Evolutionary conservation across 169 alveolate species (phyloP).

Genomic region (Cytauxzoon felis): DNA sequence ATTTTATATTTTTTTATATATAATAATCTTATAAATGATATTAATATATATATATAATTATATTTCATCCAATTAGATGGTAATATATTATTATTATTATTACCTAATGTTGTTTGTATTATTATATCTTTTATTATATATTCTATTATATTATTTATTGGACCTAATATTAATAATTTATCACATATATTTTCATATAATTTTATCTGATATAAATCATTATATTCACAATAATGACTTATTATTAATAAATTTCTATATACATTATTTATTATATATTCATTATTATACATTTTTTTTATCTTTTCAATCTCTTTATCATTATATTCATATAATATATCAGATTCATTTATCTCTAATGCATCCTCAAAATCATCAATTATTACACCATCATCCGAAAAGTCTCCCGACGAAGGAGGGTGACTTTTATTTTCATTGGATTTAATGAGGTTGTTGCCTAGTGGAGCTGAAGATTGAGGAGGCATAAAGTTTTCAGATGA

Average conservation of each 20-base stretch:
- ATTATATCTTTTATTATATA: slow-evolving; percentile 26
- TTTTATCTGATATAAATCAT: slow-evolving; percentile 23
- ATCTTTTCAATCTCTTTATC: slow-evolving; percentile 1
- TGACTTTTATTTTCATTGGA: no score
- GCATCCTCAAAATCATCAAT: slow-evolving; percentile 26
- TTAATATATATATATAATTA: slow-evolving; percentile 17
- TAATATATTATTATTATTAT: slow-evolving; percentile 14
- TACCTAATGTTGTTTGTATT: slow-evolving; percentile 28
- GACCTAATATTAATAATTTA: slow-evolving; percentile 27
- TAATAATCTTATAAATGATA: slow-evolving; percentile 14
- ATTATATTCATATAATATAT: slow-evolving; percentile 1
- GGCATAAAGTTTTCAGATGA: no score
- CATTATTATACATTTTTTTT: slow-evolving; percentile 2
- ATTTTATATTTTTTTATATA: slow-evolving; percentile 21
- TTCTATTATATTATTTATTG: slow-evolving; percentile 12
- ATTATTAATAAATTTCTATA: slow-evolving; percentile 21
- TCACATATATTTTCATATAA: slow-evolving; percentile 25
- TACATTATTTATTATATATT: neutral
- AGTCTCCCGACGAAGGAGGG: no score
- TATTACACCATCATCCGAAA: neutral
- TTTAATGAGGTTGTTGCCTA: no score
- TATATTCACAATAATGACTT: slow-evolving; percentile 3
- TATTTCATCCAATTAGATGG: slow-evolving; percentile 38
- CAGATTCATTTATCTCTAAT: slow-evolving; percentile 3
- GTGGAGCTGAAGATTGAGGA: no score